Base-by-base conservation (phyloP, 1,284 basidiomycete species). In the Rhodotorula sp. region DNA sequence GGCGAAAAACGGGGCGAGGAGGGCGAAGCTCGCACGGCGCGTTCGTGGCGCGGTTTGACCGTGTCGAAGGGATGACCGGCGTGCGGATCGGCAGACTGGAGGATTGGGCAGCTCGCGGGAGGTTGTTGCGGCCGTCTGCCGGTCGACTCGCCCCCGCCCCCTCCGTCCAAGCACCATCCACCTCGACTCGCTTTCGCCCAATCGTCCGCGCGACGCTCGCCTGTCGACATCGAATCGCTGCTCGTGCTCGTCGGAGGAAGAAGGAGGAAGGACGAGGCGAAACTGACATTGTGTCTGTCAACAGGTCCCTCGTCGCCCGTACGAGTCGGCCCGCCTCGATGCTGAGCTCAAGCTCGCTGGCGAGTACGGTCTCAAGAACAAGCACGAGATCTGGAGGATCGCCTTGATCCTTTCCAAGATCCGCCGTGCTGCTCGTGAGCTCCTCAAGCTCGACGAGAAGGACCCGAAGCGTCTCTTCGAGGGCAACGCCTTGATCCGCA, bases 361-460 rank as follows among this genome's bases (percentile, higher is more conserved):
- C 84, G 96, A 99, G 86, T 99, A 95, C 86, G 95, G 95, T 84
- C 92, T 99, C 80, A 92, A 94, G 83, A 99, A 98, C 91, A 99
- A 99, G 88, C 91, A 93, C 81, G 95, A 99, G 86, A 98, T 99
- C 85, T 99, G 95, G 95, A 92, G 96, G 81, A 98, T 99, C 83
- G 89, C 94, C 81, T 89, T 99, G 80, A 89, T 89, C 81, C 89
- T 99, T 71, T 99, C 96, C 81, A 98, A 99, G 87, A 99, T 99
- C 82, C 94, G 95, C 87, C 94, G 96, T 90, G 96, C 95, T 73
- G 96, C 95, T 76, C 95, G 95, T 91, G 95, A 99, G 86, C 90
- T 99, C 75, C 90, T 99, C 83, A 99, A 99, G 87, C 93, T 99
- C 84, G 95, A 99, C 80, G 91, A 90, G 84, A 99, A 99, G 84